A percentile compares a stretch with the other conserved stretches of the same genome.
Conservation (phyloP, 2,329 filamentous ascomycete genomes). For the Stemphylium lycopersici region DNA sequence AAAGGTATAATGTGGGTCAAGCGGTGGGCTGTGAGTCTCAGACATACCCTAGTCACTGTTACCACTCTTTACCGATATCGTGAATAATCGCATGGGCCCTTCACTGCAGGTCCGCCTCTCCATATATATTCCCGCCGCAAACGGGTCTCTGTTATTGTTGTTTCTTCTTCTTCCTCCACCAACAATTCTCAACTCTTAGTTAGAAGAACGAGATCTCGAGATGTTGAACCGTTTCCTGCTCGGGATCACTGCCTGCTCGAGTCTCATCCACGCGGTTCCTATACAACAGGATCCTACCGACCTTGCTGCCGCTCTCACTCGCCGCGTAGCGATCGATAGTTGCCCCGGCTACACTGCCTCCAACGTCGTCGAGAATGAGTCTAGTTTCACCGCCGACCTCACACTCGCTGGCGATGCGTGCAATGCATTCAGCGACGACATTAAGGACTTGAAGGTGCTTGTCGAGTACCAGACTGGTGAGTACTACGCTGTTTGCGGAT, state of each 20-base stretch:
- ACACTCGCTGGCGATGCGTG: conserved; percentile 70
- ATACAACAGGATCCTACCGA: conserved; percentile 8
- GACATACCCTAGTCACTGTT: background rate
- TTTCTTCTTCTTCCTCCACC: background rate
- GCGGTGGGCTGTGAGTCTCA: conserved; percentile 13
- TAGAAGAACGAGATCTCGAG: background rate
- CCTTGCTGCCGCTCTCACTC: conserved; percentile 8
- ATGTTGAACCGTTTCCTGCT: conserved; percentile 30
- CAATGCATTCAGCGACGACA: conserved; percentile 64
- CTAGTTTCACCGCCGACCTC: conserved; percentile 71
- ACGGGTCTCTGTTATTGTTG: background rate
- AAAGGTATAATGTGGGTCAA: conserved; percentile 17
- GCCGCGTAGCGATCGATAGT: conserved; percentile 49
- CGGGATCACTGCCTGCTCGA: conserved; percentile 22
- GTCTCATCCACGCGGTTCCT: conserved; percentile 25
- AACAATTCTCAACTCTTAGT: conserved; percentile 6
- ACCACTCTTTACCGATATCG: background rate
- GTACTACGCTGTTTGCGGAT: conserved; percentile 9
- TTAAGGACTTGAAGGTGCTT: conserved; percentile 61
- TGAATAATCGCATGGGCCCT: conserved; percentile 7
- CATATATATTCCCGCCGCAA: conserved; percentile 13
- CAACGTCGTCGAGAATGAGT: conserved; percentile 60
- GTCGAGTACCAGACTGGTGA: conserved; percentile 68
- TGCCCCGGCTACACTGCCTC: conserved; percentile 74
- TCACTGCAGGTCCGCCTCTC: background rate